These are phyloP conservation scores for Cercospora citrullina DNA, from an alignment of 2,329 filamentous ascomycete species.

Conservation along the genomic window DNA sequence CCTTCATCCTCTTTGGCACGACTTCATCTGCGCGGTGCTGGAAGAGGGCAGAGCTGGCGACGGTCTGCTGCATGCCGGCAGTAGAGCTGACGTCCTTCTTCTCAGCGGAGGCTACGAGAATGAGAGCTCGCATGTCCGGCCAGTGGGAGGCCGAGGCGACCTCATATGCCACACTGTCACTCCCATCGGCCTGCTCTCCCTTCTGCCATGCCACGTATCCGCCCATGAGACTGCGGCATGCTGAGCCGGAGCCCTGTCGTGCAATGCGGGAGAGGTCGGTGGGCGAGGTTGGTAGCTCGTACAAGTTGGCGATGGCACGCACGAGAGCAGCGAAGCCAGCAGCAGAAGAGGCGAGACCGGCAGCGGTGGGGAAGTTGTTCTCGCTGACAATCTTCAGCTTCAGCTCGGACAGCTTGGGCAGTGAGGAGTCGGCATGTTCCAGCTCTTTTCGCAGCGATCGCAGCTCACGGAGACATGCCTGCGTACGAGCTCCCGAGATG, in stretches of 20 bases:
- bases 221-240: constrained; percentile 88
- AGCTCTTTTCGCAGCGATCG: constrained; percentile 73
- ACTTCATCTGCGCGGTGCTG: constrained; percentile 70
- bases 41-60: constrained; percentile 88
- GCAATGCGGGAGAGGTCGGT: constrained; percentile 86
- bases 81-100: constrained; percentile 96
- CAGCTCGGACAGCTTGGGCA: constrained; percentile 78
- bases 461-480: constrained; percentile 88
- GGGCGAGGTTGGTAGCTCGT: constrained; percentile 72
- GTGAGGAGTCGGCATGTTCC: constrained; percentile 67
- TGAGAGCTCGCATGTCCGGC: constrained; percentile 89
- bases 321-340: constrained; percentile 69
- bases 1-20: constrained; percentile 78
- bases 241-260: constrained; percentile 89
- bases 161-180: constrained; percentile 83
- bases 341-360: constrained; percentile 71
- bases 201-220: constrained; percentile 95
- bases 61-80: constrained; percentile 95
- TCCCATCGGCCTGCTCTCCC: constrained; percentile 73
- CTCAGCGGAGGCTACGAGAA: constrained; percentile 86
- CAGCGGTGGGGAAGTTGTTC: constrained; percentile 99
- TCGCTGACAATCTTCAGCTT: constrained; percentile 86
- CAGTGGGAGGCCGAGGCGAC: constrained; percentile 88
- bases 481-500: constrained; percentile 83
- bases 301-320: constrained; percentile 86